These are phyloP conservation scores for Sclerotinia sclerotiorum DNA, from an alignment of 2,329 filamentous ascomycete genomes.

Conservation along the genomic window DNA sequence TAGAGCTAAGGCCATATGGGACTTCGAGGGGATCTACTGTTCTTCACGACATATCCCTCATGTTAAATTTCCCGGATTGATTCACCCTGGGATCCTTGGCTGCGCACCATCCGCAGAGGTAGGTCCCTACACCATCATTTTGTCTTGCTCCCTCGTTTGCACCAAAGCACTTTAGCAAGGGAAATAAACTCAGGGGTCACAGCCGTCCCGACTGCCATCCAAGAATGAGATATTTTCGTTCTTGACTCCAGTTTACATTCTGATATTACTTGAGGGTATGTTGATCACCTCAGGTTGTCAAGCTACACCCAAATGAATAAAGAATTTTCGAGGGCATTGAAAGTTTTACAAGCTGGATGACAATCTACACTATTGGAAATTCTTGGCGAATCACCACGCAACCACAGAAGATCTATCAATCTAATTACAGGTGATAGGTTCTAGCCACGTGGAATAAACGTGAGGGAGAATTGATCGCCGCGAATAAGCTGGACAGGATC, in stretches of 20 bases:
- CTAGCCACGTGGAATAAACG: constrained; percentile 81
- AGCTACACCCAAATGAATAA: neutral
- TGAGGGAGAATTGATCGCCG: constrained; percentile 75
- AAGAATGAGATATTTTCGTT: neutral
- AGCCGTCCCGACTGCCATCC: neutral
- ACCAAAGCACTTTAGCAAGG: neutral
- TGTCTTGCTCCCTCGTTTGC: neutral
- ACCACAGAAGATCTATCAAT: neutral
- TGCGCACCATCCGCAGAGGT: constrained; percentile 71
- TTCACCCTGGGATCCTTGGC: constrained; percentile 83
- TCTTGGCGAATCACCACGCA: neutral
- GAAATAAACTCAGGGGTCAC: neutral
- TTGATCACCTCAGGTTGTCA: too few species aligned
- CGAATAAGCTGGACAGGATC: constrained; percentile 63
- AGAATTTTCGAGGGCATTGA: neutral
- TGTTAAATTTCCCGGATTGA: constrained; percentile 83
- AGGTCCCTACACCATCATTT: constrained; percentile 13
- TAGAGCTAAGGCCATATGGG: constrained; percentile 69
- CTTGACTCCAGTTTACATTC: neutral
- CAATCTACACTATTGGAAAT: neutral
- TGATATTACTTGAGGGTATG: neutral
- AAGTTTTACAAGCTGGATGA: neutral
- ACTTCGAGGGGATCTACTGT: constrained; percentile 77
- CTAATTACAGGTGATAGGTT: constrained; percentile 44
- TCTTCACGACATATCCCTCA: constrained; percentile 83